Conservation (phyloP, 257 asterid species). For the Pogostemon cablin region DNA sequence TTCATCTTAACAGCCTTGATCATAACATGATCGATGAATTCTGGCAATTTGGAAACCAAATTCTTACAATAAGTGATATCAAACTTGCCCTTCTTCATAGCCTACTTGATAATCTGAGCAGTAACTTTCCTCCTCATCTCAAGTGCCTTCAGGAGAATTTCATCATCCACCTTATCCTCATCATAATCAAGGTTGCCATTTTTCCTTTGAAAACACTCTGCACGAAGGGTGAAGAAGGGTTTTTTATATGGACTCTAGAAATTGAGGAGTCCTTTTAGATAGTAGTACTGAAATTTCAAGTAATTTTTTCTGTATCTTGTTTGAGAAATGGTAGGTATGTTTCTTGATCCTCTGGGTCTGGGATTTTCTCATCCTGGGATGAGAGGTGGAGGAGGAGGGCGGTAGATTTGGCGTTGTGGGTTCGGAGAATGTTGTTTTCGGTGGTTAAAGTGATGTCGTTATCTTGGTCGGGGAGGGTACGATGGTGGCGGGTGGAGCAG, state of each 20-base stretch:
- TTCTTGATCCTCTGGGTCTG: slow-evolving; percentile 41
- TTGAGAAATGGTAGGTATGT: slow-evolving; percentile 30
- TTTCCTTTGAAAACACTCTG: slow-evolving; percentile 41
- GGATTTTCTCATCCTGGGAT: slow-evolving; percentile 33
- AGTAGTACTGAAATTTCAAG: slow-evolving; percentile 54
- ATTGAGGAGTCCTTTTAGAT: slow-evolving; percentile 63
- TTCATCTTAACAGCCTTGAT: slow-evolving; percentile 86
- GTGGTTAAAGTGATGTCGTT: slow-evolving; percentile 32
- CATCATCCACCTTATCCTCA: slow-evolving; percentile 59
- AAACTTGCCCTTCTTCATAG: slow-evolving; percentile 74
- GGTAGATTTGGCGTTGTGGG: slow-evolving; percentile 77
- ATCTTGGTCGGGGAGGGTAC: slow-evolving; percentile 43
- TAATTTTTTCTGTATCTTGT: slow-evolving; percentile 55
- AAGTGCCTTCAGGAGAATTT: slow-evolving; percentile 80
- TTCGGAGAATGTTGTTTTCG: slow-evolving; percentile 44
- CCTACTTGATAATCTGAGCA: slow-evolving; percentile 65
- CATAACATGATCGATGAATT: slow-evolving; percentile 80
- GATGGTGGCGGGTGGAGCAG: slow-evolving; percentile 43
- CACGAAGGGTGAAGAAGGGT: slow-evolving; percentile 34
- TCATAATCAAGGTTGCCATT: slow-evolving; percentile 7
- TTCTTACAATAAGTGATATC: slow-evolving; percentile 75
- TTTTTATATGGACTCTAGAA: slow-evolving; percentile 68
- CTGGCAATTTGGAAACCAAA: slow-evolving; percentile 50
- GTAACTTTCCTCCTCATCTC: slow-evolving; percentile 87
- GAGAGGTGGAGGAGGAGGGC: slow-evolving; percentile 68